Percentiles rank a stretch among this genome's conserved stretches.
Evolutionary conservation across 129 eudicot genomes (phyloP).

Genomic region (Glebionis coronaria): DNA sequence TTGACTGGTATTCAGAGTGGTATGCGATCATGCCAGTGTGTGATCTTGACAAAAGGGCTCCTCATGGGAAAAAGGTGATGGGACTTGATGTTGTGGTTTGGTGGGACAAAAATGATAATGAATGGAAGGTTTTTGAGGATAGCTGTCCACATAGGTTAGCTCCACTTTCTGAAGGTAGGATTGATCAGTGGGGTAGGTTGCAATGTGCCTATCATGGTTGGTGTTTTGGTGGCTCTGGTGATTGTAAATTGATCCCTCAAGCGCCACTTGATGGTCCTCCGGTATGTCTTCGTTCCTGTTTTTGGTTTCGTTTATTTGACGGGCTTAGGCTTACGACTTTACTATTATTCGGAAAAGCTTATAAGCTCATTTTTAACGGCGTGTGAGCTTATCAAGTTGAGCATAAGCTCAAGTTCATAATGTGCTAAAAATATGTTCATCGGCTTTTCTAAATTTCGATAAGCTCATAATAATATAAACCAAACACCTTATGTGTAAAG

Average conservation of each 20-base stretch:
- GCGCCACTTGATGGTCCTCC: slow-evolving; percentile 90
- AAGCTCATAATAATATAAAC: too few relatives aligned
- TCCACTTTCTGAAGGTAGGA: slow-evolving; percentile 85
- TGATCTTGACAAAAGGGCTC: slow-evolving; percentile 82
- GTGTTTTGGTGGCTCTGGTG: slow-evolving; percentile 86
- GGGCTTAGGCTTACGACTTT: too few relatives aligned
- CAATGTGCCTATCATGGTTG: slow-evolving; percentile 97
- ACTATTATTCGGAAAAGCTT: too few relatives aligned
- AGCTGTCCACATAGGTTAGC: slow-evolving; percentile 79
- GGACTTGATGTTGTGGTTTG: slow-evolving; percentile 82
- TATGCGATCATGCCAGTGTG: slow-evolving; percentile 66
- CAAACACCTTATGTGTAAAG: too few relatives aligned
- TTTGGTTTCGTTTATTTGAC: slow-evolving; percentile 36
- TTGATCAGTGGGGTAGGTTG: slow-evolving; percentile 83
- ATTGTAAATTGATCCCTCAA: slow-evolving; percentile 79
- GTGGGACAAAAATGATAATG: slow-evolving; percentile 75
- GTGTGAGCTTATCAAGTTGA: too few relatives aligned
- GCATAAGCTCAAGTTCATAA: too few relatives aligned
- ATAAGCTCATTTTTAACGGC: too few relatives aligned
- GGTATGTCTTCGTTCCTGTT: slow-evolving; percentile 27
- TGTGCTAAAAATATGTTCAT: too few relatives aligned
- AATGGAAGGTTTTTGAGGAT: slow-evolving; percentile 88
- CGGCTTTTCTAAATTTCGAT: too few relatives aligned
- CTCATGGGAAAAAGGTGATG: slow-evolving; percentile 69
- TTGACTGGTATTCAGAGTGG: slow-evolving; percentile 82